Evolutionary conservation across 2,329 filamentous ascomycete species (phyloP), one percentile per base, ranked within the genome.

Genomic region (Fusarium multiceps): DNA sequence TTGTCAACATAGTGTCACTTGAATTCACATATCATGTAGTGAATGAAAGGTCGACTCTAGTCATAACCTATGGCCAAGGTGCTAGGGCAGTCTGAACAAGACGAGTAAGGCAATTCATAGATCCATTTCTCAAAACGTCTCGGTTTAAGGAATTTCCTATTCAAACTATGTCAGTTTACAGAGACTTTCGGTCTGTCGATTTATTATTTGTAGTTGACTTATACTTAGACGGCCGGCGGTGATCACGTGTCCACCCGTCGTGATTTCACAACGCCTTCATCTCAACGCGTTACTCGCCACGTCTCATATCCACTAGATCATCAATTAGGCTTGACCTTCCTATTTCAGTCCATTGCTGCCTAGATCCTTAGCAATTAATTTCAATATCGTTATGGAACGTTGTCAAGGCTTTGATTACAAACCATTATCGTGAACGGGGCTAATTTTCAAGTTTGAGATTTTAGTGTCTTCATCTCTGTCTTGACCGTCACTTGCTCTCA

Each of bases 211-310:
- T 23, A 13, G 49, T 21, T 51, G 18, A 12, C 40, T 14, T 55
- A n/a, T 16, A 25, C 42, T 14, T 21, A 45, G 27, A 28, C 20
- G 34, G 23, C 27, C 25, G 14, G 9, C 13, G 18, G 6, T 14
- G n/a, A 20, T 73, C 71, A 73, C 71, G 71, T 73, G 71, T 46
- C 41, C 32, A 65, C 68, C 71, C 54, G 68, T 68, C 59, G 55
- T 32, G 49, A 62, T 40, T 30, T 12, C 43, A 14, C 21, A 43
- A 27, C 45, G 16, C 32, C 21, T 18, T 42, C 25, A 14, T 14
- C 46, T 53, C 40, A 41, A 66, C 61, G 53, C 51, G 65, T 34
- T 28, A 23, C 30, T 57, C 20, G 27, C 49, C 68, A 48, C 57
- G 65, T 63, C 50, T 46, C 5, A 43, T 10, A 43, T 21, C 16